A percentile compares a stretch with the other conserved stretches of the same genome.
Conservation (phyloP, 148 eudicot species). For the Euryodendron excelsum region DNA sequence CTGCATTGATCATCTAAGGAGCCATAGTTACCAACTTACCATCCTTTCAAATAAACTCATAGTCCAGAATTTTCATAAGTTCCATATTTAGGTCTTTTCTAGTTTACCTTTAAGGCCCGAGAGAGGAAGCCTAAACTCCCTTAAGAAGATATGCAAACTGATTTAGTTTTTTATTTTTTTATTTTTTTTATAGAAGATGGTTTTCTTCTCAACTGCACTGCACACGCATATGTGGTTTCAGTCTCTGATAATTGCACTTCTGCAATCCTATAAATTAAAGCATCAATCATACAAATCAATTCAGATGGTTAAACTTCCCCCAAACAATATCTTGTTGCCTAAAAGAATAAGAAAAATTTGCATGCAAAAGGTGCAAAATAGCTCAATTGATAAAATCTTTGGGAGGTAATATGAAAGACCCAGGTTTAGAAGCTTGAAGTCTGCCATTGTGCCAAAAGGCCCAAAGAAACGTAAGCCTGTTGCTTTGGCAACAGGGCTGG, state of each 20-base stretch:
- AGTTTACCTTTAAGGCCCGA: neutral
- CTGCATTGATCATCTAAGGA: too few species aligned
- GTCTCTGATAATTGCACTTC: neutral
- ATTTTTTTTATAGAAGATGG: neutral
- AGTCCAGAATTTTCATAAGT: neutral
- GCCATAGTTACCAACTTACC: too few species aligned
- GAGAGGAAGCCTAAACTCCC: neutral
- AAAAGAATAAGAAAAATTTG: neutral
- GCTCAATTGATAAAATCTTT: neutral
- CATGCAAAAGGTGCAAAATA: neutral
- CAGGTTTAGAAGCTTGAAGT: neutral
- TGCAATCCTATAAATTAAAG: neutral
- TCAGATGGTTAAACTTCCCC: neutral
- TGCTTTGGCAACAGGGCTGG: neutral
- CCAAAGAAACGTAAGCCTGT: neutral
- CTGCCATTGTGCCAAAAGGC: slow-evolving; percentile 4
- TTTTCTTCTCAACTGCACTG: neutral
- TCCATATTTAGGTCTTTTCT: neutral
- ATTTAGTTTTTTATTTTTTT: too few species aligned
- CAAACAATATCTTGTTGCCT: neutral
- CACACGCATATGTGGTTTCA: neutral
- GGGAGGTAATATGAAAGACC: neutral
- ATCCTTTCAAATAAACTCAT: too few species aligned
- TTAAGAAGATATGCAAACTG: neutral
- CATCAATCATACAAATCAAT: neutral